A percentile compares a stretch with the other conserved stretches of the same genome.
Evolutionary conservation across 2,329 filamentous ascomycete genomes (phyloP).

Genomic region (Pseudopyricularia javanii): DNA sequence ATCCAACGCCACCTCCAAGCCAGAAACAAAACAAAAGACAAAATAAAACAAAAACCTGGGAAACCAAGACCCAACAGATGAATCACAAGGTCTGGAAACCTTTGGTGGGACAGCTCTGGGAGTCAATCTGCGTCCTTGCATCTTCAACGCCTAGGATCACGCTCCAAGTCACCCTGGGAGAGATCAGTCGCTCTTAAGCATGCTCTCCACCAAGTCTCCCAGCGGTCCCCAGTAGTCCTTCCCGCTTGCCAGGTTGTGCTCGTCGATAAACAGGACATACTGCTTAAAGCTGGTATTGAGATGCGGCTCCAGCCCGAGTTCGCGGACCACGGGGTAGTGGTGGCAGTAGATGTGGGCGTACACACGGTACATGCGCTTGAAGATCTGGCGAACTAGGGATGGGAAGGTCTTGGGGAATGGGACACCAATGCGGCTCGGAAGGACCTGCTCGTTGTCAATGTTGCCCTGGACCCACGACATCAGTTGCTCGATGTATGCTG

Average conservation of each 20-base stretch:
- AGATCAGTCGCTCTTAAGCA: constrained; percentile 75
- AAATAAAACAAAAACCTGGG: not conserved
- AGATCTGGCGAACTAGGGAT: constrained; percentile 80
- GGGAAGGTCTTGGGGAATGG: constrained; percentile 92
- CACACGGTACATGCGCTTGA: constrained; percentile 97
- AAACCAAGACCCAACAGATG: not conserved
- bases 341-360: constrained; percentile 99
- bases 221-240: constrained; percentile 97
- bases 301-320: constrained; percentile 90
- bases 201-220: constrained; percentile 92
- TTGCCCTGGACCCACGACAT: constrained; percentile 95
- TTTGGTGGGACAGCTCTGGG: no score
- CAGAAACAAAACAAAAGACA: not conserved
- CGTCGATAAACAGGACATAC: constrained; percentile 96
- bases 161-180: not conserved
- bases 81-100: not conserved
- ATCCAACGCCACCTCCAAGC: not conserved
- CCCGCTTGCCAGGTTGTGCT: constrained; percentile 82
- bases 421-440: constrained; percentile 90
- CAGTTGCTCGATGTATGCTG: constrained; percentile 93
- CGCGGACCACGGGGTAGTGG: constrained; percentile 93
- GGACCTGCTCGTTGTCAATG: constrained; percentile 89
- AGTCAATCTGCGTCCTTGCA: no score
- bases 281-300: constrained; percentile 99
- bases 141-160: not conserved